Evolutionary conservation across 495 filamentous ascomycete genomes (phyloP).

Genomic region (Immersiella caudata): DNA sequence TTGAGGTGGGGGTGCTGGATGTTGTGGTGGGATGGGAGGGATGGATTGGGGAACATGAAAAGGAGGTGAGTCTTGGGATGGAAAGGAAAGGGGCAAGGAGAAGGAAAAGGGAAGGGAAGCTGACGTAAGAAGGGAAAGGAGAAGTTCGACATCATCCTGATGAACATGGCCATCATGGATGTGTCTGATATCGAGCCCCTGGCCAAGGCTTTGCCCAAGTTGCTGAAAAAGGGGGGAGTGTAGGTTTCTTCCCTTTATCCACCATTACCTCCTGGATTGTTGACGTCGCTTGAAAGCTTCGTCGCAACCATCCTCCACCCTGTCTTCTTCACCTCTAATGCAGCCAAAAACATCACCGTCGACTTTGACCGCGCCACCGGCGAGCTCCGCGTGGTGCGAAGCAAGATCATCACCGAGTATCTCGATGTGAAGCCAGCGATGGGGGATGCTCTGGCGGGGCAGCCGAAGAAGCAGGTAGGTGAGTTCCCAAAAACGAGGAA

Average conservation of each 20-base stretch:
- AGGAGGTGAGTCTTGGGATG: conserved; percentile 1
- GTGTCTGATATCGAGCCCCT: conserved; percentile 40
- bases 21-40: conserved; percentile 32
- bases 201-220: conserved; percentile 35
- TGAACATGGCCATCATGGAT: conserved; percentile 54
- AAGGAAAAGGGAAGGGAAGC: not conserved
- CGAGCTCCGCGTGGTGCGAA: conserved; percentile 30
- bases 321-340: conserved; percentile 47
- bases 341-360: conserved; percentile 35
- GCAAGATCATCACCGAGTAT: conserved; percentile 39
- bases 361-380: conserved; percentile 27
- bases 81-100: not conserved
- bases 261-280: too few relatives aligned
- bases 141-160: conserved; percentile 38
- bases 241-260: conserved; percentile 24
- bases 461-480: conserved; percentile 38
- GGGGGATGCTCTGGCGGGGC: conserved; percentile 37
- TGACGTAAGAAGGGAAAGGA: not conserved
- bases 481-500: too few relatives aligned
- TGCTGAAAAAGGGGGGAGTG: conserved; percentile 44
- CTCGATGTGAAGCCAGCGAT: conserved; percentile 39
- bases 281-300: too few relatives aligned
- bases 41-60: conserved; percentile 30
- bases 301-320: conserved; percentile 49
- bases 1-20: conserved; percentile 36